Conservation (phyloP, 768 basidiomycete genomes). For the Mycena rebaudengoi region DNA sequence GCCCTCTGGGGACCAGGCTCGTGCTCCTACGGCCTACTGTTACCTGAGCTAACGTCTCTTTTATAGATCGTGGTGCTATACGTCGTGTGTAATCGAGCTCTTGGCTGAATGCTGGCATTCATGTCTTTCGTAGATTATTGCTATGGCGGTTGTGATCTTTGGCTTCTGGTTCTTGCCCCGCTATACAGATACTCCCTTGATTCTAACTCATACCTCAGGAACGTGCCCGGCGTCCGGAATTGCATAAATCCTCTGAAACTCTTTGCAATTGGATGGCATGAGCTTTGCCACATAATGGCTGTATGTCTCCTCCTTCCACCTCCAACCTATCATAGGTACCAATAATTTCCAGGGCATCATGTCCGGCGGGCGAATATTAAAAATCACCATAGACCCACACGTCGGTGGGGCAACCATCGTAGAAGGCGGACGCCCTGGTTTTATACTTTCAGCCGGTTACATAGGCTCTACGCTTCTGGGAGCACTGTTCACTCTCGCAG, state of each 20-base stretch:
- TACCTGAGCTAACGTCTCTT: slow-evolving; percentile 26
- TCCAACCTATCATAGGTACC: slow-evolving; percentile 8
- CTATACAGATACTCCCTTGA: too few species aligned
- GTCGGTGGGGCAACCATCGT: slow-evolving; percentile 81
- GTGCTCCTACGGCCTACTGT: slow-evolving; percentile 34
- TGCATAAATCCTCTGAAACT: slow-evolving; percentile 87
- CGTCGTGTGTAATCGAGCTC: slow-evolving; percentile 60
- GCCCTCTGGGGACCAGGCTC: slow-evolving; percentile 78
- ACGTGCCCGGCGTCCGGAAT: slow-evolving; percentile 80
- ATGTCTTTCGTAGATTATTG: slow-evolving; percentile 70
- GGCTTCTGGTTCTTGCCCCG: too few species aligned
- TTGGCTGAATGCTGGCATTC: slow-evolving; percentile 11
- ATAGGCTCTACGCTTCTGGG: slow-evolving; percentile 85
- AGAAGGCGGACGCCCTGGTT: slow-evolving; percentile 75
- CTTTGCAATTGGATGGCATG: slow-evolving; percentile 90
- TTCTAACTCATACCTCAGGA: too few species aligned
- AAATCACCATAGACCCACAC: slow-evolving; percentile 86
- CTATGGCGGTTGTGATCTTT: slow-evolving; percentile 75
- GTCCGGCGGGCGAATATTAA: slow-evolving; percentile 79
- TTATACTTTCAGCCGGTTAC: slow-evolving; percentile 83
- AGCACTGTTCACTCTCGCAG: slow-evolving; percentile 82
- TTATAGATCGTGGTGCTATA: slow-evolving; percentile 76
- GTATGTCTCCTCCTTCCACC: slow-evolving; percentile 50
- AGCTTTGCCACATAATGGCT: slow-evolving; percentile 82
- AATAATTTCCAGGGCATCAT: slow-evolving; percentile 67